Conservation (phyloP, 148 eudicot genomes). For the Vaccinium macrocarpon region DNA sequence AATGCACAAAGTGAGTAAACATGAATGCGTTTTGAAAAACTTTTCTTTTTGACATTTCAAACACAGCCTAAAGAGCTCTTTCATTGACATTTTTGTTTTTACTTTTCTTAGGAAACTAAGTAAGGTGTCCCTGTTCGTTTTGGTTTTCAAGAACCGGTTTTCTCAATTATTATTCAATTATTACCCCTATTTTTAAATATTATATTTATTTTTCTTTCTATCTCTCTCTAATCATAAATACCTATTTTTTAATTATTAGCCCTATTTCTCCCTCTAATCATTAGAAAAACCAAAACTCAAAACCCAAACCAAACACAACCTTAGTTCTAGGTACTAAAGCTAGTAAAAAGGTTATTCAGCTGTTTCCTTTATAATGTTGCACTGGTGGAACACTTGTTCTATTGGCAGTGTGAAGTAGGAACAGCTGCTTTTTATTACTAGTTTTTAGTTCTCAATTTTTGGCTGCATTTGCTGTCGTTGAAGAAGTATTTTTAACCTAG, state of each 20-base stretch:
- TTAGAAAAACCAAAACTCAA: no score
- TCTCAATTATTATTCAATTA: no score
- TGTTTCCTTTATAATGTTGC: neutral
- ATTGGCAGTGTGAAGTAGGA: neutral
- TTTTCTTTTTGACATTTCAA: neutral
- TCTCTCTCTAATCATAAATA: no score
- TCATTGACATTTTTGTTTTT: neutral
- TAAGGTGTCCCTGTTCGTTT: no score
- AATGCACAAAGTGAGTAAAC: no score
- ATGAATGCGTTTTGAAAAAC: neutral
- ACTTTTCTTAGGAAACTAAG: neutral
- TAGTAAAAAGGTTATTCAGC: neutral
- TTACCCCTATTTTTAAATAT: no score
- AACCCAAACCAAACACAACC: no score
- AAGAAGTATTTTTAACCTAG: neutral
- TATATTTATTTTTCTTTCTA: no score
- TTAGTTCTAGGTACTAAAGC: neutral
- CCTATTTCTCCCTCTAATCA: no score
- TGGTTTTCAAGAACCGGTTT: no score
- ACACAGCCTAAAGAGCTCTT: neutral
- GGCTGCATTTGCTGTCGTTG: neutral
- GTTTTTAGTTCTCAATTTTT: neutral
- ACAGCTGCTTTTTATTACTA: neutral
- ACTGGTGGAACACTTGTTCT: neutral
- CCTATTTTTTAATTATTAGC: no score